Evolutionary conservation across 1,284 basidiomycete species (phyloP).

Genomic region (Heliocybe sulcata): DNA sequence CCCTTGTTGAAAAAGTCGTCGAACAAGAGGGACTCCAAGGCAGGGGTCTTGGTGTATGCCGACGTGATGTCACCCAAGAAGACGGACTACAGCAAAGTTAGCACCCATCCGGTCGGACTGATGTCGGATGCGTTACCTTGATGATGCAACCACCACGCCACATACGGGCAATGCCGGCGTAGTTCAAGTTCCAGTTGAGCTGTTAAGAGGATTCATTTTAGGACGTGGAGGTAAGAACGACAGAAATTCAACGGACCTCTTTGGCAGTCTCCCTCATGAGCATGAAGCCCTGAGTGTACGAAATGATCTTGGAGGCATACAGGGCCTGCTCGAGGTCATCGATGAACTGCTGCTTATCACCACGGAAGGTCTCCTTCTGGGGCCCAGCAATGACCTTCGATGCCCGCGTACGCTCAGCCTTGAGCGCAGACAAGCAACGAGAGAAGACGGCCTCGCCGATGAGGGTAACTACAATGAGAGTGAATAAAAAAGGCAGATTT

Average conservation of each 20-base stretch:
- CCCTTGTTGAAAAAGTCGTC: constrained; percentile 98
- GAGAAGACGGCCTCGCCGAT: constrained; percentile 99
- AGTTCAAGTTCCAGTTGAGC: constrained; percentile 82
- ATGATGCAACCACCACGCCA: constrained; percentile 99
- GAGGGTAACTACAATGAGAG: constrained; percentile 72
- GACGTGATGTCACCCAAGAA: constrained; percentile 92
- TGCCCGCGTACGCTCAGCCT: constrained; percentile 93
- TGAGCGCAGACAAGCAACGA: constrained; percentile 95
- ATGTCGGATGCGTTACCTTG: constrained; percentile 44
- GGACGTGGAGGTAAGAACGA: constrained; percentile 20
- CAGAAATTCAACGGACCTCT: constrained; percentile 53
- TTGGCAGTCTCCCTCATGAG: constrained; percentile 98
- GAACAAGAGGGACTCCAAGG: constrained; percentile 92
- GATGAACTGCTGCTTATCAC: constrained; percentile 99
- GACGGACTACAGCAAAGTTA: constrained; percentile 50
- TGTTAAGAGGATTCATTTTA: constrained; percentile 21
- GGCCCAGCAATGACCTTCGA: constrained; percentile 90
- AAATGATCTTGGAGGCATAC: constrained; percentile 99
- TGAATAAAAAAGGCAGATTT: background rate
- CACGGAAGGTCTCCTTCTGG: constrained; percentile 88
- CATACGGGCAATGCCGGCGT: constrained; percentile 97
- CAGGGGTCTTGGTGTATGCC: constrained; percentile 83
- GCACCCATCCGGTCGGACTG: constrained; percentile 4
- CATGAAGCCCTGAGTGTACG: constrained; percentile 99
- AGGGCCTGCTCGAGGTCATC: constrained; percentile 98